Evolutionary conservation across 1,139 yeast genomes (phyloP), one percentile per base, ranked within the genome.

Genomic region (Kodamaea sp.): DNA sequence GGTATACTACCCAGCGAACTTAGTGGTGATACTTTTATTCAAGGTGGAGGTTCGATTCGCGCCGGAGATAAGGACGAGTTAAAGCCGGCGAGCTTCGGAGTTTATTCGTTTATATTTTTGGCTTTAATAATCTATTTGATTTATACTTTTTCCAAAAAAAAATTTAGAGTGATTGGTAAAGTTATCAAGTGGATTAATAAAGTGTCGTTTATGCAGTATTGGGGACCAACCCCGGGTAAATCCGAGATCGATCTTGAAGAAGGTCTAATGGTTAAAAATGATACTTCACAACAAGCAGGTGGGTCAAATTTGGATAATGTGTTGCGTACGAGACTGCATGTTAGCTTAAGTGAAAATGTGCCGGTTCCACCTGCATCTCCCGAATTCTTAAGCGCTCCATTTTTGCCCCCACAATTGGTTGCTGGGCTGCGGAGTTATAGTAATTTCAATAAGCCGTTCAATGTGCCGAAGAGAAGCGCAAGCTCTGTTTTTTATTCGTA

Each of bases 1-100:
- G 85, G 85, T 0, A 69, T 79, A 28, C 59, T 58, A 33, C 84
- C 84, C 2, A 77, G 81, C 52, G 63, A 65, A 7, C 63, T 73
- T 8, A 70, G 76, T 2, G 72, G 68, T 2, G 63, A 63, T 28
- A 33, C 50, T 12, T 71, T 73, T 48, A 65, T 73, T 3, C 59
- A 76, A 2, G 72, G 67, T 6, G 66, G 64, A 8, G 50, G 49
- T 2, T 11, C 15, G 8, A 8, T 28, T 7, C 11, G 41, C 24
- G 6, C 9, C 7, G 10, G 20, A 15, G 20, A 15, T 15, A 15
- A 15, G 20, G 20, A 15, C 20, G 20, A 15, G 20, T 15, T 15
- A 15, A 15, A 15, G 20, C 20, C 20, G 20, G 20, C 20, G 4
- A 15, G 4, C 20, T 15, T 15, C 20, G 20, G 20, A 15, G 4